A percentile compares a stretch with the other conserved stretches of the same genome.
These are phyloP conservation scores for Chaetomium tenue DNA, from an alignment of 495 filamentous ascomycete genomes.

Conservation along the genomic window DNA sequence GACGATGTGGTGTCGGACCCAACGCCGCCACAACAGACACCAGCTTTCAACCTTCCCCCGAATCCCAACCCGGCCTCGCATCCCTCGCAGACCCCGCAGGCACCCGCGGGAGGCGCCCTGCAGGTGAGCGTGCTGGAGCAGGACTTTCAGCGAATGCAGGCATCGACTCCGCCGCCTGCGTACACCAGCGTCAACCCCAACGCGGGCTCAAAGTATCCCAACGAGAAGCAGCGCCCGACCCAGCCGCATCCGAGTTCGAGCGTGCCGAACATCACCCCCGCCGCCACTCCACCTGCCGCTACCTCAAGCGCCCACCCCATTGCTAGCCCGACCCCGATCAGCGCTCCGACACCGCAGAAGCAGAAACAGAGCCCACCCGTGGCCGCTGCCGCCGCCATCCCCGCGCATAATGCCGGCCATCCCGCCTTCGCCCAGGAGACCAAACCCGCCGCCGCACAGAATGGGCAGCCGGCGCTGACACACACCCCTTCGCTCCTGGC, in stretches of 20 bases:
- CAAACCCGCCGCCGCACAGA: conserved; percentile 42
- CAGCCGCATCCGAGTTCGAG: conserved; percentile 41
- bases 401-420: conserved; percentile 25
- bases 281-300: conserved; percentile 12
- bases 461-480: conserved; percentile 41
- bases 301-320: conserved; percentile 15
- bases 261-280: conserved; percentile 34
- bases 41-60: conserved; percentile 33
- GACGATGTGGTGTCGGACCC: conserved; percentile 52
- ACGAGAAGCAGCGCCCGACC: conserved; percentile 64
- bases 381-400: conserved; percentile 26
- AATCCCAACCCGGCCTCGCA: conserved; percentile 35
- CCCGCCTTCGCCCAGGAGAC: conserved; percentile 87
- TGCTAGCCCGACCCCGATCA: conserved; percentile 8
- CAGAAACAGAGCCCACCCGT: conserved; percentile 24
- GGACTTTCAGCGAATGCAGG: conserved; percentile 83
- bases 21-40: conserved; percentile 32
- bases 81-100: neutral
- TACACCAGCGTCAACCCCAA: conserved; percentile 75
- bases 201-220: conserved; percentile 59
- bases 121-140: conserved; percentile 71
- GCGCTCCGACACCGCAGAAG: conserved; percentile 24
- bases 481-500: conserved; percentile 53
- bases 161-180: conserved; percentile 85
- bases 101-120: conserved; percentile 31